Base-by-base conservation (phyloP, 2,329 filamentous ascomycete species). In the Colletotrichum spaethianum region DNA sequence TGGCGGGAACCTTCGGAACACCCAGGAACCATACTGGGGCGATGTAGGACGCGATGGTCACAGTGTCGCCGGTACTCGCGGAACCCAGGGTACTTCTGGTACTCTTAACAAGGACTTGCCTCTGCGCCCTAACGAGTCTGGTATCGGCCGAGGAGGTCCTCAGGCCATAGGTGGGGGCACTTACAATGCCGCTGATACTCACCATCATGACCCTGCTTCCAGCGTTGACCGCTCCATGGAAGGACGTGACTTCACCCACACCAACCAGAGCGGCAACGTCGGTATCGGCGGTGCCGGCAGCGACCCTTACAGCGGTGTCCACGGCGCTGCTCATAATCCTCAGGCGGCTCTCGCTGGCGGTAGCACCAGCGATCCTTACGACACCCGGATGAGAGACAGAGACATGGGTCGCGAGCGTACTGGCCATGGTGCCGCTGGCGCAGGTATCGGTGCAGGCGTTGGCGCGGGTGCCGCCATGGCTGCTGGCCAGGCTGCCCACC, bases 321-420 rank as follows among this genome's bases (percentile, higher is more conserved):
- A 57, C 28, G 57, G n/a, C 61, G 53, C 46, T 2, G 52, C 59
- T 5, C 50, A 60, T 38, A 72, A 73, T 59, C 63, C 57, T n/a
- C 60, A 63, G 18, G 60, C 70, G 11, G 52, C 66, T 6, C 67
- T 70, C 20, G 40, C 63, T 11, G 65, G 67, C 18, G 66, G 63
- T n/a, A 42, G 50, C 63, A 40, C 23, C 11, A 52, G 26, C 20
- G 72, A 74, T 31, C 63, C 69, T 26, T 72, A 72, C 38, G 72
- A 74, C 60, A 73, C 69, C 33, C 61, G 72, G 4, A 63, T 74
- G 42, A 63, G 64, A 28, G 72, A 74, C 42, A 64, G 65, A 36
- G 72, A 74, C 60, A 65, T 73, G 70, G 72, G 72, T n/a, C 61
- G 61, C 28, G 72, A 74, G 20, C 70, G 63, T 20, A 65, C 63